Evolutionary conservation across 805 yeast genomes (phyloP).

Genomic region (Tetrapisispora iriomotensis): DNA sequence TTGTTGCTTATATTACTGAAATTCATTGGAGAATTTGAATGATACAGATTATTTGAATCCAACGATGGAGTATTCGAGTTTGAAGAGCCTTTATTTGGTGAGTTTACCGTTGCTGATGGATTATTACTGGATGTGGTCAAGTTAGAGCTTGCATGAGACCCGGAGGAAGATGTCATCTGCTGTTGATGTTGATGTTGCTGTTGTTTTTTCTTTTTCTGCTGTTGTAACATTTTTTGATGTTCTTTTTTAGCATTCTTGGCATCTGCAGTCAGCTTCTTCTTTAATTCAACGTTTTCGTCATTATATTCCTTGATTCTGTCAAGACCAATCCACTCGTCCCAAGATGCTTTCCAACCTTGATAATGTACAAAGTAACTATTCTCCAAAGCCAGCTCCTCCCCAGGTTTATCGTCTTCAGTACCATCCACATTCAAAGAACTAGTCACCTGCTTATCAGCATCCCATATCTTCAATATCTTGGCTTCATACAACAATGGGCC

Average conservation of each 20-base stretch:
- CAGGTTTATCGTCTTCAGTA: conserved; percentile 11
- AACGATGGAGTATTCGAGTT: background rate
- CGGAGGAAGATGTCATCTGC: too few relatives aligned
- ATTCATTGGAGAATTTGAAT: background rate
- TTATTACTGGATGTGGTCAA: too few relatives aligned
- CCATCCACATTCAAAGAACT: conserved; percentile 12
- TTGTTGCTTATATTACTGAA: background rate
- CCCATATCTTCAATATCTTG: conserved; percentile 56
- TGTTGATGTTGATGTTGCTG: background rate
- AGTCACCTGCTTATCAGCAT: conserved; percentile 29
- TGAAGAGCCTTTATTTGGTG: background rate
- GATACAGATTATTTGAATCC: background rate
- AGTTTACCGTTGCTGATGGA: too few relatives aligned
- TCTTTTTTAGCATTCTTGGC: conserved; percentile 30
- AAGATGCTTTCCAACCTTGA: conserved; percentile 88
- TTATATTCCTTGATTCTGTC: conserved; percentile 59
- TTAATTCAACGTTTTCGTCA: conserved; percentile 56
- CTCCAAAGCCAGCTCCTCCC: conserved; percentile 26
- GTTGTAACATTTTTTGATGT: conserved; percentile 19
- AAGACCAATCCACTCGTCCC: conserved; percentile 92
- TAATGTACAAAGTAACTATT: conserved; percentile 62
- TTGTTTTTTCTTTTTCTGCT: conserved; percentile 16
- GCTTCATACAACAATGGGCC: conserved; percentile 90
- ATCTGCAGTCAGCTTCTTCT: conserved; percentile 47
- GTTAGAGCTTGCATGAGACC: too few relatives aligned